These are phyloP conservation scores for Fusarium sp. DNA, from an alignment of 2,329 filamentous ascomycete species.

Conservation along the genomic window DNA sequence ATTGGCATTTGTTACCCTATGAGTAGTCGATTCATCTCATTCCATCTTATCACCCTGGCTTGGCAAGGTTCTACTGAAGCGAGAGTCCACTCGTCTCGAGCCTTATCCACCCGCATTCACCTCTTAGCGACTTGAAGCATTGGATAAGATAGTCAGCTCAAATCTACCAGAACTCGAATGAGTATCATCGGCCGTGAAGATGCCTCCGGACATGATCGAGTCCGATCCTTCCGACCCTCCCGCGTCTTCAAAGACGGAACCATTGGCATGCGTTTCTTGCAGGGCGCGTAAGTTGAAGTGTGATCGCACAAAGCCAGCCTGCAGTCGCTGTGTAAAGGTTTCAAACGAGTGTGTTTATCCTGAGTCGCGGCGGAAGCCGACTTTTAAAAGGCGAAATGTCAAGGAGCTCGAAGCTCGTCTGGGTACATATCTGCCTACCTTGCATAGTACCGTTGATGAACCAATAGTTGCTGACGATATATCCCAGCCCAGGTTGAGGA, in stretches of 20 bases:
- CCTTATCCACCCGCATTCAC: slow-evolving; percentile 1
- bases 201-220: slow-evolving; percentile 46
- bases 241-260: slow-evolving; percentile 53
- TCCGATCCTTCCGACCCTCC: slow-evolving; percentile 39
- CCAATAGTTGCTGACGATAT: slow-evolving; percentile 22
- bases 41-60: background rate
- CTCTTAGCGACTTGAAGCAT: background rate
- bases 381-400: slow-evolving; percentile 90
- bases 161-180: slow-evolving; percentile 27
- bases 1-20: slow-evolving; percentile 7
- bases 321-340: slow-evolving; percentile 83
- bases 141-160: background rate
- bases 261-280: slow-evolving; percentile 86
- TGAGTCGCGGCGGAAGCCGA: slow-evolving; percentile 88
- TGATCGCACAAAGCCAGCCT: slow-evolving; percentile 84
- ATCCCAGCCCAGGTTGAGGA: slow-evolving; percentile 83
- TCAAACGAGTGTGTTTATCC: slow-evolving; percentile 88
- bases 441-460: background rate
- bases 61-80: slow-evolving; percentile 10
- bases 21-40: background rate
- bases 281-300: slow-evolving; percentile 89
- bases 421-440: slow-evolving; percentile 67
- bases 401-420: slow-evolving; percentile 90
- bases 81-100: background rate
- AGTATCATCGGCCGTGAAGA: slow-evolving; percentile 23